These are phyloP conservation scores for Sclerotinia borealis DNA, from an alignment of 2,329 filamentous ascomycete genomes.

Conservation along the genomic window DNA sequence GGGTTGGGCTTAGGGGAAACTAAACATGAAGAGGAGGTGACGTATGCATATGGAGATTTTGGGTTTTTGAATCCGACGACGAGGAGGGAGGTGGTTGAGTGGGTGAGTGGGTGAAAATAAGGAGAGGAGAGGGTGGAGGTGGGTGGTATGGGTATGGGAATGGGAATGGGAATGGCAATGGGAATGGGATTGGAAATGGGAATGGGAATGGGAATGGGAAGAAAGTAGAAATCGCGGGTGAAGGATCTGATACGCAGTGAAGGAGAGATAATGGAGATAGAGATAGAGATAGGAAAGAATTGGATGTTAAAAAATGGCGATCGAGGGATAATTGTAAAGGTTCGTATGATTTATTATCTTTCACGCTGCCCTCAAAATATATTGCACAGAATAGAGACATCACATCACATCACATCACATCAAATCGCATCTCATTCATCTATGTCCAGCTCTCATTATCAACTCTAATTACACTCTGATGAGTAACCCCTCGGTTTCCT, in stretches of 20 bases:
- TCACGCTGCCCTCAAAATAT: background rate
- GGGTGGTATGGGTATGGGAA: background rate
- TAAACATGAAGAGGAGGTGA: constrained; percentile 8
- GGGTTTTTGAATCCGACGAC: constrained; percentile 45
- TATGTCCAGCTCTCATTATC: background rate
- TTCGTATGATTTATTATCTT: background rate
- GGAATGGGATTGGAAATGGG: background rate
- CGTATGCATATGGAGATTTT: constrained; percentile 38
- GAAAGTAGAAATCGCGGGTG: background rate
- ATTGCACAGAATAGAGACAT: too few species aligned
- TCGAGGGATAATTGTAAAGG: constrained; percentile 44
- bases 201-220: background rate
- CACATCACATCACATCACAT: background rate
- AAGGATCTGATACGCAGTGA: background rate
- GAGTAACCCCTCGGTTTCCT: constrained; percentile 55
- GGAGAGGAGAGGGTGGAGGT: too few species aligned
- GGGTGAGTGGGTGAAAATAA: background rate
- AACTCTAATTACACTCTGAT: background rate
- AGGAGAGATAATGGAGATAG: background rate
- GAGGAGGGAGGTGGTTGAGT: constrained; percentile 19
- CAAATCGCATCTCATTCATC: too few species aligned
- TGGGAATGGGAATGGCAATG: constrained; percentile 3
- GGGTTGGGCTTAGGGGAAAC: background rate
- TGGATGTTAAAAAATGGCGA: constrained; percentile 34
- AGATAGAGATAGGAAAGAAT: background rate